Evolutionary conservation across 768 basidiomycete genomes (phyloP).

Genomic region (Boletus vinaceobasis): DNA sequence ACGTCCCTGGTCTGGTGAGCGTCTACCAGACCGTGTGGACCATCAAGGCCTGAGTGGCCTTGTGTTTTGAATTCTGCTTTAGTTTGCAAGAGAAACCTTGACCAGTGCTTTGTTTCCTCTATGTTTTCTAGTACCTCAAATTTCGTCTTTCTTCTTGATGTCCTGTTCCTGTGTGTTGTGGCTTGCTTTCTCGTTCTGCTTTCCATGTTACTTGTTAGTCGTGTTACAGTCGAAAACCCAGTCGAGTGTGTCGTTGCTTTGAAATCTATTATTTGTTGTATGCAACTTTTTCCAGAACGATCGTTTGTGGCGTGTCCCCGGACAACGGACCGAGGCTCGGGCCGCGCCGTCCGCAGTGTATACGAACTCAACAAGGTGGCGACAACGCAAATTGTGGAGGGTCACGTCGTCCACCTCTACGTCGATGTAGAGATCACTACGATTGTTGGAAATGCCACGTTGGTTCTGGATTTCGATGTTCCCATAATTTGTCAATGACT

Average conservation of each 20-base stretch:
- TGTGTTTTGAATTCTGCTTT: background rate
- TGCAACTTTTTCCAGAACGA: background rate
- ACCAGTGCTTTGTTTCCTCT: background rate
- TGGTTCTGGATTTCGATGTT: background rate
- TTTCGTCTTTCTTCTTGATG: background rate
- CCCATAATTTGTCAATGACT: background rate
- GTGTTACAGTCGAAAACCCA: background rate
- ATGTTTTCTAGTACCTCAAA: background rate
- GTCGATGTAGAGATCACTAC: background rate
- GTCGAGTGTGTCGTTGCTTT: background rate
- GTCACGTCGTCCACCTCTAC: background rate
- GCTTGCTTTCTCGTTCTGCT: background rate
- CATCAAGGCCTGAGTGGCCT: conserved; percentile 21
- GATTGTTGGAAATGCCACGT: background rate
- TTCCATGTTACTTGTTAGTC: background rate
- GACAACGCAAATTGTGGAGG: background rate
- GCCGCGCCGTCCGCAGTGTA: background rate
- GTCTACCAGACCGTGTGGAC: conserved; percentile 52
- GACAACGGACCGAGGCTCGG: background rate
- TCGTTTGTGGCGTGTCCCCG: background rate
- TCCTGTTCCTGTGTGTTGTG: background rate
- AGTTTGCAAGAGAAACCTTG: background rate
- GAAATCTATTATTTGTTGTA: background rate
- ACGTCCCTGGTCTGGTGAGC: conserved; percentile 45
- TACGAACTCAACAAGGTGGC: background rate